These are phyloP conservation scores for Rhynchosporium graminicola DNA, from an alignment of 2,329 filamentous ascomycete genomes.

Conservation along the genomic window DNA sequence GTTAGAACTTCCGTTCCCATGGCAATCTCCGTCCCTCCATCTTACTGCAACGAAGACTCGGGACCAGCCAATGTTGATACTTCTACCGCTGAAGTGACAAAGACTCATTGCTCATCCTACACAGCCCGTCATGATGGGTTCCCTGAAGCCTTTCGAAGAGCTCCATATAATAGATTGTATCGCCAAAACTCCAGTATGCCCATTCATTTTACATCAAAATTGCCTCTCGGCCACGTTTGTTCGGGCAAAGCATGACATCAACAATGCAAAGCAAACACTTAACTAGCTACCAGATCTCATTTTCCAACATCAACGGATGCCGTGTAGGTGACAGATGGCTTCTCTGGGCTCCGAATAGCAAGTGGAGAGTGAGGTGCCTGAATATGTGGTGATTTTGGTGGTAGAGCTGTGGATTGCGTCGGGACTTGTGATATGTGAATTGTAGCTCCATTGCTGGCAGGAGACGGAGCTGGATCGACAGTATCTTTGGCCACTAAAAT, in stretches of 20 bases:
- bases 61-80: background rate
- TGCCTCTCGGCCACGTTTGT: background rate
- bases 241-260: background rate
- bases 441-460: slow-evolving; percentile 13
- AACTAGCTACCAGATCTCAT: slow-evolving; percentile 19
- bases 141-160: background rate
- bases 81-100: background rate
- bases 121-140: background rate
- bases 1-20: too few species aligned
- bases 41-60: background rate
- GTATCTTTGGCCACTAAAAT: slow-evolving; percentile 15
- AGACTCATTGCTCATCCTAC: too few species aligned
- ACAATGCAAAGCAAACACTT: background rate
- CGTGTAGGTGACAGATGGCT: slow-evolving; percentile 43
- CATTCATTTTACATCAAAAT: slow-evolving; percentile 15
- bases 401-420: slow-evolving; percentile 12
- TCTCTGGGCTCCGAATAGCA: slow-evolving; percentile 63
- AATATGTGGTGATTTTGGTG: slow-evolving; percentile 21
- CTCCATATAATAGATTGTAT: background rate
- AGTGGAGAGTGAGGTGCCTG: slow-evolving; percentile 40
- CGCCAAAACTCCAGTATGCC: slow-evolving; percentile 17
- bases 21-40: too few species aligned
- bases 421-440: background rate
- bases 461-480: slow-evolving; percentile 13
- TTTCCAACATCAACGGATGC: slow-evolving; percentile 34